phyloP scores from a whole-genome alignment of 1,284 basidiomycete genomes.

The Ustilago vetiveriae region DNA sequence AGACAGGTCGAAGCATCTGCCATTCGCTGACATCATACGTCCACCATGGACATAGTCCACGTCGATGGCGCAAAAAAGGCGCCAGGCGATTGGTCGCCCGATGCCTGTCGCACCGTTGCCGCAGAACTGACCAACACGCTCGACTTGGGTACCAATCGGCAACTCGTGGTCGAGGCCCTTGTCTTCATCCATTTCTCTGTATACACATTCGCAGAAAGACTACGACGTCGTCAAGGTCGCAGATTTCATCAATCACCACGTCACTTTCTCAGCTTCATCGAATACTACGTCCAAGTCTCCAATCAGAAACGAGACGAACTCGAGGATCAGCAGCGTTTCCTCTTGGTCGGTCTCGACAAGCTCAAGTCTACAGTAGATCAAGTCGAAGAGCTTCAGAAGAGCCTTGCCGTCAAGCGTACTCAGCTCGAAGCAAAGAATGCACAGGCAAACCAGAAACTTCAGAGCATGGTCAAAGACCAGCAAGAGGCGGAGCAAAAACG shows the following conservation, averaged over 20 bases:
- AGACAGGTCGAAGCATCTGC: no score
- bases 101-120: slow-evolving; percentile 65
- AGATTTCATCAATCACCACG: slow-evolving; percentile 97
- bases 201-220: slow-evolving; percentile 85
- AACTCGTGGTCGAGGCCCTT: slow-evolving; percentile 83
- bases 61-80: slow-evolving; percentile 51
- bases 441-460: slow-evolving; percentile 95
- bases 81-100: slow-evolving; percentile 66
- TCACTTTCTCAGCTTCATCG: slow-evolving; percentile 98
- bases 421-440: slow-evolving; percentile 92
- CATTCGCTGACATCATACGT: background rate
- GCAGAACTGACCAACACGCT: slow-evolving; percentile 60
- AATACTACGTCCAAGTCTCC: slow-evolving; percentile 95
- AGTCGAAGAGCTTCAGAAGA: slow-evolving; percentile 81
- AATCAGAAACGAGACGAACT: slow-evolving; percentile 98
- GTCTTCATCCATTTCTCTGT: slow-evolving; percentile 92
- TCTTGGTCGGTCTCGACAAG: slow-evolving; percentile 97
- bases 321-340: slow-evolving; percentile 97
- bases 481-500: slow-evolving; percentile 99
- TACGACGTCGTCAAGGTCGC: slow-evolving; percentile 89
- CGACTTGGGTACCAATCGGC: slow-evolving; percentile 60
- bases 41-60: slow-evolving; percentile 44
- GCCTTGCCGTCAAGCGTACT: slow-evolving; percentile 90
- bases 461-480: slow-evolving; percentile 97
- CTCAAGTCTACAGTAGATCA: slow-evolving; percentile 90